Base-by-base conservation (phyloP, 129 eudicot genomes). In the Artemisia argyi region DNA sequence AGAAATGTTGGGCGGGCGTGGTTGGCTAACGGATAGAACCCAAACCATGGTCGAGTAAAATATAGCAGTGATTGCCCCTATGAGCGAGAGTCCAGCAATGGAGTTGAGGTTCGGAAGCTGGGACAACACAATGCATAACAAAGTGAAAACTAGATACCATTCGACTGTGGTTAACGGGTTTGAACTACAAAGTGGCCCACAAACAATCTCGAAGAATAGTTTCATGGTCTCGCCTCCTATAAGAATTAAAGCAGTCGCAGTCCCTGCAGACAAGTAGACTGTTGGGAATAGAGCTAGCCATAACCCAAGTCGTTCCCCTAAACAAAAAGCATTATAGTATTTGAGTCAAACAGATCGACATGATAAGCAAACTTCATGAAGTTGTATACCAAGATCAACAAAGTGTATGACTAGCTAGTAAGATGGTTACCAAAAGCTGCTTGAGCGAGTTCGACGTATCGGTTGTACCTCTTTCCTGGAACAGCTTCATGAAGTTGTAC, bases 61-160 rank as follows among this genome's bases (percentile, higher is more conserved):
- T 16, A 91, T 81, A 0, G 92, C 87, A 0, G 97, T 85, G 65
- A 84, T 67, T 4, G 89, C 87, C 0, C 92, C 95, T 3, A 91
- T 48, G 11, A 91, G 86, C 14, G 97, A 91, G 57, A 91, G 86
- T 51, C 91, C 88, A 4, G 95, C 89, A 0, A 91, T 85, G 68
- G 95, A 91, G 50, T 88, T 88, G 48, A 91, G 82, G 74, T 91
- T 91, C 7, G 97, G 95, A 32, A 88, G 92, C 77, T 91, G 97
- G 76, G 90, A 74, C 44, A 91, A 62, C 42, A 88, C 69, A 10
- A 88, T 74, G 63, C 92, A 92, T 20, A 83, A 77, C 70, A 80
- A 80, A 18, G 86, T 82, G 73, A 91, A 88, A 14, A 91, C 83
- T 3, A 88, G 60, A 86, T 88, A 86, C 95, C 97, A 91, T 62